Conservation (phyloP, 345 rosid species). For the Gossypium arboreum region DNA sequence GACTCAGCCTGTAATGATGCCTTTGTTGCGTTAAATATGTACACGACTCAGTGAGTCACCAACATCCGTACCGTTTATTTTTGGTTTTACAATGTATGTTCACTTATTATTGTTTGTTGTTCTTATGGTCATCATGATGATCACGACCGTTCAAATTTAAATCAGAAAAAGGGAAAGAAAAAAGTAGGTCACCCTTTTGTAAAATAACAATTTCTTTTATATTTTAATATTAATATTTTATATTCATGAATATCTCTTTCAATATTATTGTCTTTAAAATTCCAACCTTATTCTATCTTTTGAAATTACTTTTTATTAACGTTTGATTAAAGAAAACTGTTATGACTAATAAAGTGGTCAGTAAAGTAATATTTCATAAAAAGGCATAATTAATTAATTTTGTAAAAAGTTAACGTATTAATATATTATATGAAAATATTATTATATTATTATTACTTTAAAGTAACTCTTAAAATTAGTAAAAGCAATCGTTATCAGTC, state of each 20-base stretch:
- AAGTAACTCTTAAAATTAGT: no score
- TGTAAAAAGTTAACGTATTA: no score
- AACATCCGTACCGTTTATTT: constrained; percentile 2
- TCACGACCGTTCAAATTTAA: neutral
- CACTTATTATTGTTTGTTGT: neutral
- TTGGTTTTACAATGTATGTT: neutral
- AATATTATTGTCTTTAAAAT: no score
- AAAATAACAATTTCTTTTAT: neutral
- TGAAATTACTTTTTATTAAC: neutral
- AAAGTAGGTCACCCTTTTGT: neutral
- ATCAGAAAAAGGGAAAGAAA: neutral
- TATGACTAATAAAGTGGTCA: no score
- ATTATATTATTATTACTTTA: no score
- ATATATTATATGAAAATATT: no score
- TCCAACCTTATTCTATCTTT: no score
- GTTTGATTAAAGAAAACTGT: neutral
- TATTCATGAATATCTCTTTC: fast-evolving
- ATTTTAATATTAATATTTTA: no score
- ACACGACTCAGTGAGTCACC: neutral
- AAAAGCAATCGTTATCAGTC: no score
- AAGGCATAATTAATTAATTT: no score
- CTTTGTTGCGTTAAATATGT: neutral
- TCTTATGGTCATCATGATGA: neutral
- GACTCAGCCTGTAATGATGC: neutral
- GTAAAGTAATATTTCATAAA: no score